Conservation (phyloP, 208 protist species). For the Porcisia hertigi region DNA sequence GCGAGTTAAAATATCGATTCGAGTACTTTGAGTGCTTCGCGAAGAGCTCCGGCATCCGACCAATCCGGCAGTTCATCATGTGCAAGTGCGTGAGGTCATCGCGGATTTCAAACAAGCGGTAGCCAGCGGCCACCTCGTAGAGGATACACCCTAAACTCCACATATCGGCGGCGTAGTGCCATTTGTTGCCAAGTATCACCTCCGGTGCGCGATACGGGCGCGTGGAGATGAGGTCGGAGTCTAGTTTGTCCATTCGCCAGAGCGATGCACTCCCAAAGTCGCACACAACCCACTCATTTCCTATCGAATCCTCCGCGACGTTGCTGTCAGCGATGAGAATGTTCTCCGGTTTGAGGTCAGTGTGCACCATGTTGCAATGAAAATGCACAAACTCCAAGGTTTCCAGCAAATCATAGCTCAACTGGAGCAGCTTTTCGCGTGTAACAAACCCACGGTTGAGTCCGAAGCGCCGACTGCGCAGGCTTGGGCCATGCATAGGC, state of each 20-base stretch:
- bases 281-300: conserved; percentile 72
- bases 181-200: conserved; percentile 86
- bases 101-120: conserved; percentile 90
- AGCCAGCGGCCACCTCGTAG: conserved; percentile 90
- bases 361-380: conserved; percentile 93
- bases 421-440: conserved; percentile 44
- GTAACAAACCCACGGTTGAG: conserved; percentile 63
- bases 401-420: conserved; percentile 75
- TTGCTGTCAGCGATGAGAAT: conserved; percentile 86
- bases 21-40: conserved; percentile 45
- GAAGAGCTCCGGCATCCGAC: conserved; percentile 59
- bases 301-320: conserved; percentile 47
- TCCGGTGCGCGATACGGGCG: conserved; percentile 92
- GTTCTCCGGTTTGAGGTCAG: conserved; percentile 97
- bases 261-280: conserved; percentile 90
- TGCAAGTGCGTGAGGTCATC: conserved; percentile 85
- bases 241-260: conserved; percentile 67
- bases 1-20: conserved; percentile 53
- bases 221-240: conserved; percentile 87
- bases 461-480: conserved; percentile 73
- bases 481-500: conserved; percentile 71
- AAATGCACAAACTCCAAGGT: conserved; percentile 83
- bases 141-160: conserved; percentile 94
- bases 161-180: conserved; percentile 93
- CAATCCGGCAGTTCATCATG: conserved; percentile 74